A percentile compares a stretch with the other conserved stretches of the same genome.
Conservation (phyloP, 495 filamentous ascomycete species). For the Talaromyces thailandensis region DNA sequence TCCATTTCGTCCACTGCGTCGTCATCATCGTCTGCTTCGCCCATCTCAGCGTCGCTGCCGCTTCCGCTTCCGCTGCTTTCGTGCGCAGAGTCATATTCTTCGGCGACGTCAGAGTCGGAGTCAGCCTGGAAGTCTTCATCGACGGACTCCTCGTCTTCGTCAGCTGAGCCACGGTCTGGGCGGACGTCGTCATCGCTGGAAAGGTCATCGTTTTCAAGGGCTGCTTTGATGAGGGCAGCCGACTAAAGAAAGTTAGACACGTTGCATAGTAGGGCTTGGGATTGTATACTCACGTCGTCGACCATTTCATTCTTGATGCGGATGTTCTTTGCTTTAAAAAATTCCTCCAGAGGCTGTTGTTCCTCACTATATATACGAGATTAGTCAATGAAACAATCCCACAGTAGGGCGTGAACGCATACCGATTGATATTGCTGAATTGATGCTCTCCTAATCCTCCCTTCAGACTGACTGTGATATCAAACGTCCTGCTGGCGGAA, state of each 20-base stretch:
- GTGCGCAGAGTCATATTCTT: conserved; percentile 89
- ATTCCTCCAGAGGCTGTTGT: conserved; percentile 86
- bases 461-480: conserved; percentile 89
- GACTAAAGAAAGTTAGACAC: conserved; percentile 18
- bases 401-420: conserved; percentile 10
- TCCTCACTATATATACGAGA: conserved; percentile 55
- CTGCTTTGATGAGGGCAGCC: conserved; percentile 65
- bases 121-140: conserved; percentile 95
- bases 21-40: conserved; percentile 43
- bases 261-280: conserved; percentile 6
- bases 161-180: conserved; percentile 79
- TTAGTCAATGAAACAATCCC: conserved; percentile 7
- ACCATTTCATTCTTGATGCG: conserved; percentile 96
- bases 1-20: conserved; percentile 43
- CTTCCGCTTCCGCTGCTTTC: conserved; percentile 69
- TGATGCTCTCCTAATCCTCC: conserved; percentile 68
- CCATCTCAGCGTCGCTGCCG: conserved; percentile 57
- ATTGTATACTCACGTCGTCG: conserved; percentile 50
- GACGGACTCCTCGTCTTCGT: conserved; percentile 88
- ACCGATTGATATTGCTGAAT: conserved; percentile 98
- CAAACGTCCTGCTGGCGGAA: conserved; percentile 90
- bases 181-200: conserved; percentile 73
- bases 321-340: conserved; percentile 88
- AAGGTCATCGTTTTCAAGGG: conserved; percentile 64
- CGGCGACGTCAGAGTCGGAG: conserved; percentile 87